Evolutionary conservation across 768 basidiomycete genomes (phyloP).

Genomic region (Chalciporus sphaerocephalus): DNA sequence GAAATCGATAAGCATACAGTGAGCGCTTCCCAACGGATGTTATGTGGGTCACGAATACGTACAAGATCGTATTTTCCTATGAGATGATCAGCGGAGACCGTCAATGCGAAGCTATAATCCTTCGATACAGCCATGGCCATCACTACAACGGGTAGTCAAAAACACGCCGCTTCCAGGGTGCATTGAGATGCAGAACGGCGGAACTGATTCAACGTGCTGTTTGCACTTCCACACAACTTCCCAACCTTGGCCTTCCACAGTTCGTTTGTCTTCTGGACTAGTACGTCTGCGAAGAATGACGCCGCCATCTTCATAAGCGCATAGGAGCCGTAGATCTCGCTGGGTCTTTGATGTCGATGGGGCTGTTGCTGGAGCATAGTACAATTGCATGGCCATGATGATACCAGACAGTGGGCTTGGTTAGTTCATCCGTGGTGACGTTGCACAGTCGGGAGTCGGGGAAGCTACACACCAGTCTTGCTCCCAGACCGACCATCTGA

Average conservation of each 20-base stretch:
- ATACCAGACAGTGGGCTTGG: conserved; percentile 52
- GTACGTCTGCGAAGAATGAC: conserved; percentile 63
- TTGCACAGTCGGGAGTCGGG: no score
- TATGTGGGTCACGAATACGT: conserved; percentile 8
- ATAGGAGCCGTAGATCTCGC: conserved; percentile 55
- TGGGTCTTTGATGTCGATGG: conserved; percentile 31
- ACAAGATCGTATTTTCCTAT: conserved; percentile 62
- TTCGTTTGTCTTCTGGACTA: conserved; percentile 33
- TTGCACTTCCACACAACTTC: conserved; percentile 61
- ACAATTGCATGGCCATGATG: conserved; percentile 84
- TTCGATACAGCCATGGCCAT: conserved; percentile 80
- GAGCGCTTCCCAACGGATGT: not conserved
- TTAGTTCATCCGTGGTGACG: not conserved
- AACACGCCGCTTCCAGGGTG: not conserved
- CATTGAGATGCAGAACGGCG: conserved; percentile 15
- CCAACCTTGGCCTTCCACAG: conserved; percentile 72
- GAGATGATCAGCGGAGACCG: conserved; percentile 83
- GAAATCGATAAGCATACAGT: not conserved
- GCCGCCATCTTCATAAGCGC: conserved; percentile 85
- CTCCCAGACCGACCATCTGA: conserved; percentile 48
- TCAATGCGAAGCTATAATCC: conserved; percentile 57
- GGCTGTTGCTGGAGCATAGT: conserved; percentile 30
- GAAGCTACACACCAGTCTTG: conserved; percentile 47
- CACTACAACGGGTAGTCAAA: conserved; percentile 40
- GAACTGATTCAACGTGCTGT: conserved; percentile 71